Percentiles rank a stretch among this genome's conserved stretches.
phyloP scores from a whole-genome alignment of 345 rosid genomes.

The Arabis hirsuta region DNA sequence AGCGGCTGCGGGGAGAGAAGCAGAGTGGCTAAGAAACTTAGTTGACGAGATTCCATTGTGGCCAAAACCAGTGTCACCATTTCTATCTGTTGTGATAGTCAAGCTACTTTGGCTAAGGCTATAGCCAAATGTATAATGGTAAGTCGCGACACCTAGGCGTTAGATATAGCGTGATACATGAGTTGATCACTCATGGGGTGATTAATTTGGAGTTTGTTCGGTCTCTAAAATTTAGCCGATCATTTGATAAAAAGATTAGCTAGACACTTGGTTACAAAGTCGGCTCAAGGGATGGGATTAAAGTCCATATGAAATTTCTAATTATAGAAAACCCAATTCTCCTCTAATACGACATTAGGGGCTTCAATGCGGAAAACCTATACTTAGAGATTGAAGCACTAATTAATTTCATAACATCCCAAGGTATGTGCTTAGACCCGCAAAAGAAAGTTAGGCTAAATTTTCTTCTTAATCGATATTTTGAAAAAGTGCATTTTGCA shows the following conservation, averaged over 20 bases:
- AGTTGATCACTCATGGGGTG: conserved; percentile 18
- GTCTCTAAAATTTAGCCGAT: conserved; percentile 5
- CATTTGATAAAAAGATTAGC: conserved; percentile 3
- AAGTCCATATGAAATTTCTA: conserved; percentile 10
- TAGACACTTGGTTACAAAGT: not conserved
- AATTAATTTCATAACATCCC: not conserved
- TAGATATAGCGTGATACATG: conserved; percentile 1
- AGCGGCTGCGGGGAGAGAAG: too few relatives aligned
- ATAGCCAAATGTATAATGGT: too few relatives aligned
- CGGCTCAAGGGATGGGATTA: not conserved
- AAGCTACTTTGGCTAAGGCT: too few relatives aligned
- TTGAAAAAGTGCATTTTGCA: conserved; percentile 7
- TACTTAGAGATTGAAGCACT: conserved; percentile 15
- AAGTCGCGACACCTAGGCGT: not conserved
- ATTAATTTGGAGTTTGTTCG: conserved; percentile 18
- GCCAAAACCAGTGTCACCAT: too few relatives aligned
- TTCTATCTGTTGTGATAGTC: too few relatives aligned
- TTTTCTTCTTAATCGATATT: not conserved
- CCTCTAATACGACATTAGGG: conserved; percentile 3
- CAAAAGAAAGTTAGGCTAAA: conserved; percentile 3
- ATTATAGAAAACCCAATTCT: conserved; percentile 4
- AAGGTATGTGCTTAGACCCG: not conserved
- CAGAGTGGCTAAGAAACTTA: too few relatives aligned
- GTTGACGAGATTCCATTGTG: too few relatives aligned
- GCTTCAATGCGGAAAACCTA: not conserved